These are phyloP conservation scores for Hericium erinaceus DNA, from an alignment of 768 basidiomycete genomes.

Conservation along the genomic window DNA sequence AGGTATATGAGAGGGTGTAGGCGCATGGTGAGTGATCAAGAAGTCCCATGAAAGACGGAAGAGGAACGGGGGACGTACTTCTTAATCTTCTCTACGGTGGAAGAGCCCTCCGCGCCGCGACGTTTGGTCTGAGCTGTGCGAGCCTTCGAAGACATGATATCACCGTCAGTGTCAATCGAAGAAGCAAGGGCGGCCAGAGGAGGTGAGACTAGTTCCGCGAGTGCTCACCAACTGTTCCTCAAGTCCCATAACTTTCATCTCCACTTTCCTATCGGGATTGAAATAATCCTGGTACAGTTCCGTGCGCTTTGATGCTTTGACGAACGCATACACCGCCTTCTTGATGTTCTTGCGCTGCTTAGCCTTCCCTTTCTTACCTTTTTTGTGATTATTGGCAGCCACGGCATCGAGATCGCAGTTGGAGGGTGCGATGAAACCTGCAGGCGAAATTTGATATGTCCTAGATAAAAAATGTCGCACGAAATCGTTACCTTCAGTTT, in stretches of 20 bases:
- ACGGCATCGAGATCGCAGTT: conserved; percentile 35
- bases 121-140: background rate
- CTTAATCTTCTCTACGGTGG: background rate
- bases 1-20: background rate
- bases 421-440: conserved; percentile 51
- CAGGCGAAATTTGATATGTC: background rate
- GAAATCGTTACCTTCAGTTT: conserved; percentile 48
- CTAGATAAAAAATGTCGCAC: background rate
- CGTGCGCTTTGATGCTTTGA: conserved; percentile 34
- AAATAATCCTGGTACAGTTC: conserved; percentile 60
- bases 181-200: background rate
- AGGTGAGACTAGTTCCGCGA: conserved; percentile 1
- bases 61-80: background rate
- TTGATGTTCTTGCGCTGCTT: conserved; percentile 44
- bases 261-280: conserved; percentile 46
- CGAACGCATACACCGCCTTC: conserved; percentile 51
- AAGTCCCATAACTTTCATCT: conserved; percentile 54
- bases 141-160: background rate
- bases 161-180: background rate
- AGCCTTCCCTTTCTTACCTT: conserved; percentile 25
- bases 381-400: conserved; percentile 28
- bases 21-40: background rate
- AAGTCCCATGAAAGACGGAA: background rate
- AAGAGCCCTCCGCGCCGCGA: background rate
- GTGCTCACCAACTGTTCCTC: conserved; percentile 39